phyloP scores from a whole-genome alignment of 768 basidiomycete species.

The Leccinum aurantiacum region DNA sequence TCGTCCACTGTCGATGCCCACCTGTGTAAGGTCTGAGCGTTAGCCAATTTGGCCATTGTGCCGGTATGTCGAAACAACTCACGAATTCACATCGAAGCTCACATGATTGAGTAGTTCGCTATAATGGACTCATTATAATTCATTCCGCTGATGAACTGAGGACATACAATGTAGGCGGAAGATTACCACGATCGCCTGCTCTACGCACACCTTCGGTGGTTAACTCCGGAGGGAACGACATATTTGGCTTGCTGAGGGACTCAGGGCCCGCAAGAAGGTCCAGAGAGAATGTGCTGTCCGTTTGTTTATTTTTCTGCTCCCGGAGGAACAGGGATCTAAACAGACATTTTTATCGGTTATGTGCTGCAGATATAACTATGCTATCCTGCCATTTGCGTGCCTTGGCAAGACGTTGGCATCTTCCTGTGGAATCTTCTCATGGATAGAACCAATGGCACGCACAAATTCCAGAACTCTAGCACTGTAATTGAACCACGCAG shows the following conservation, averaged over 20 bases:
- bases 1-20: not conserved
- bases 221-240: not conserved
- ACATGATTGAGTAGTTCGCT: slow-evolving; percentile 1
- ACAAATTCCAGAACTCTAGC: no score
- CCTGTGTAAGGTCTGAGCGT: not conserved
- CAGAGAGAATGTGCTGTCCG: no score
- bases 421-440: slow-evolving; percentile 4
- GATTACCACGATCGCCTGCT: not conserved
- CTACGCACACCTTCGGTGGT: not conserved
- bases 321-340: no score
- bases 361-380: slow-evolving; percentile 2
- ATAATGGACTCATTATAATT: not conserved
- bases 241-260: not conserved
- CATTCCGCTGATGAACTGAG: not conserved
- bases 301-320: not conserved
- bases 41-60: not conserved
- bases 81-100: slow-evolving; percentile 5
- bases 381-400: not conserved
- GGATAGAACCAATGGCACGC: not conserved
- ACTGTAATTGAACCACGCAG: not conserved
- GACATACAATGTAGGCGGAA: not conserved
- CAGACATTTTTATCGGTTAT: not conserved
- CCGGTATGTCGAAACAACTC: not conserved
- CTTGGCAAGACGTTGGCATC: slow-evolving; percentile 5
- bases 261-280: not conserved